Percentiles rank a stretch among this genome's conserved stretches.
These are phyloP conservation scores for Pouteria campechiana DNA, from an alignment of 179 eudicot species.

Conservation along the genomic window DNA sequence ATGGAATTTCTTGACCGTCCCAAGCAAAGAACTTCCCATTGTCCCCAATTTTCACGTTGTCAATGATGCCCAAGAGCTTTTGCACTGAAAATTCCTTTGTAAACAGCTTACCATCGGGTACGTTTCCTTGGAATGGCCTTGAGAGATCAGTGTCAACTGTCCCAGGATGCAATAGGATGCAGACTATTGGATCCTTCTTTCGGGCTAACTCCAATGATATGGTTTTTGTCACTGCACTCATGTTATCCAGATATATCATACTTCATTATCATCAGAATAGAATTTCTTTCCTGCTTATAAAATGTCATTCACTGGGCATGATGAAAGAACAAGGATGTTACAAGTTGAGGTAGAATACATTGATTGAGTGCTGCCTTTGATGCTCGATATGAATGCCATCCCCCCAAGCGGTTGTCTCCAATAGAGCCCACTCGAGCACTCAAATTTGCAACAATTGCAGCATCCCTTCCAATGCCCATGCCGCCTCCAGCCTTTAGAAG, in stretches of 20 bases:
- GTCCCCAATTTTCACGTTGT: conserved; percentile 46
- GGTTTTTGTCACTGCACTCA: conserved; percentile 67
- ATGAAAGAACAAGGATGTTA: no score
- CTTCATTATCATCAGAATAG: no score
- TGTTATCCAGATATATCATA: no score
- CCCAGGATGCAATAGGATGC: conserved; percentile 86
- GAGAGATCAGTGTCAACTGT: conserved; percentile 93
- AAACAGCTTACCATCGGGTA: conserved; percentile 75
- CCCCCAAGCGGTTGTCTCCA: conserved; percentile 81
- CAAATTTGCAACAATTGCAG: conserved; percentile 75
- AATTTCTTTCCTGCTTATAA: no score
- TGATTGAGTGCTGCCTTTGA: conserved; percentile 93
- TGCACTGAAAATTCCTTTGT: conserved; percentile 70
- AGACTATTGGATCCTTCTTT: conserved; percentile 68
- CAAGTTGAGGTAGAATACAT: conserved; percentile 45
- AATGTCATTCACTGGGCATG: no score
- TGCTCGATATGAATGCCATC: conserved; percentile 97
- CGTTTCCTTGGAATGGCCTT: conserved; percentile 75
- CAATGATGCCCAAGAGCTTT: conserved; percentile 66
- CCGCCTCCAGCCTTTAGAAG: conserved; percentile 73
- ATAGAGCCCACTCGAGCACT: conserved; percentile 98
- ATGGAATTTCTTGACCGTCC: conserved; percentile 95
- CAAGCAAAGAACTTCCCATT: conserved; percentile 94
- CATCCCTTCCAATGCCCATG: conserved; percentile 39
- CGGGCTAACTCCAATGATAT: conserved; percentile 73